A percentile compares a stretch with the other conserved stretches of the same genome.
phyloP scores from a whole-genome alignment of 192 early-diverging fungal species.

The Coemansia sp. region DNA sequence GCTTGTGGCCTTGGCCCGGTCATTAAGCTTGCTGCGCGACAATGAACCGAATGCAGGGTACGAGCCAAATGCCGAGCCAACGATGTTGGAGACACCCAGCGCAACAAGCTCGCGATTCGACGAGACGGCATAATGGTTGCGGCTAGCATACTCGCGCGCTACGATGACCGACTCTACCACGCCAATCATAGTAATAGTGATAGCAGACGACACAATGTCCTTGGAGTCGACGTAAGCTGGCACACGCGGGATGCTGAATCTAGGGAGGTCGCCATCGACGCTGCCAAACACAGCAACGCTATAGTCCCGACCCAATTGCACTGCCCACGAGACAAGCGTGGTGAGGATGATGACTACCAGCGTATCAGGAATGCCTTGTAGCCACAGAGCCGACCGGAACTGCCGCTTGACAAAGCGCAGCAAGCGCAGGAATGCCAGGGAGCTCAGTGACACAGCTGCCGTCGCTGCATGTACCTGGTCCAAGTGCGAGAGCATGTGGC shows the following conservation, averaged over 20 bases:
- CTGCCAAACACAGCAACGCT: slow-evolving; percentile 79
- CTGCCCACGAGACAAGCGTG: slow-evolving; percentile 72
- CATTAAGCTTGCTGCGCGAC: slow-evolving; percentile 91
- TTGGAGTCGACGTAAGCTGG: slow-evolving; percentile 65
- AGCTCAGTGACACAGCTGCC: slow-evolving; percentile 66
- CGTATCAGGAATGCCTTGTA: slow-evolving; percentile 91
- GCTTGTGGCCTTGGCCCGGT: slow-evolving; percentile 86
- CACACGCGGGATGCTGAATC: slow-evolving; percentile 61
- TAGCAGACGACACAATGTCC: slow-evolving; percentile 76
- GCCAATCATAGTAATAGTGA: slow-evolving; percentile 92
- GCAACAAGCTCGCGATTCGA: slow-evolving; percentile 98
- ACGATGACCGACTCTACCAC: slow-evolving; percentile 97
- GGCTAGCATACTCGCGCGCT: slow-evolving; percentile 87
- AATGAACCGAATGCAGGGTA: slow-evolving; percentile 89
- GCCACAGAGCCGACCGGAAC: slow-evolving; percentile 43
- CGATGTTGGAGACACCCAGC: slow-evolving; percentile 84
- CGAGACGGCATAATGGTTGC: slow-evolving; percentile 89
- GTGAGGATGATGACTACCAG: slow-evolving; percentile 79
- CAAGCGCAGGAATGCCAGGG: slow-evolving; percentile 71
- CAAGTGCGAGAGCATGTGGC: slow-evolving; percentile 68
- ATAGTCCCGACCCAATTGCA: slow-evolving; percentile 48
- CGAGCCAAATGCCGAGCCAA: slow-evolving; percentile 76
- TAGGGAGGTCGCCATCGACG: slow-evolving; percentile 64
- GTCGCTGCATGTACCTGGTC: slow-evolving; percentile 71
- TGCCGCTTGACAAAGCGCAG: slow-evolving; percentile 41